These are phyloP conservation scores for Dendrobium officinale DNA, from an alignment of 106 monocot species.

Conservation along the genomic window DNA sequence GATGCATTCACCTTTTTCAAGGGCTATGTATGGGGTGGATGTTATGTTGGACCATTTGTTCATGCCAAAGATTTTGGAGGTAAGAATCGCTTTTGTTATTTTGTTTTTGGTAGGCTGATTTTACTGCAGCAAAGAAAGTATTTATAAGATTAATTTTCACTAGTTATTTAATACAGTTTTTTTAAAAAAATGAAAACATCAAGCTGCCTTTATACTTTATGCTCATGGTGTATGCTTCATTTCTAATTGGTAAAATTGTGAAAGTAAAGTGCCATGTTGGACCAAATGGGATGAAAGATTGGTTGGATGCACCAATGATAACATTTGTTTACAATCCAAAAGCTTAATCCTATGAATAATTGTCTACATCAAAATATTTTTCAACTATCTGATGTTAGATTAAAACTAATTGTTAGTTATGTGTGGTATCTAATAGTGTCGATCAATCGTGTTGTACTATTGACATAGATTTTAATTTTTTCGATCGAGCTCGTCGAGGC, in stretches of 20 bases:
- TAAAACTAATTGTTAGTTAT: too few species aligned
- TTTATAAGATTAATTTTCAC: background rate
- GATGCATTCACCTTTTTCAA: constrained; percentile 74
- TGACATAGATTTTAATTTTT: too few species aligned
- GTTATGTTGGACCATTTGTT: constrained; percentile 84
- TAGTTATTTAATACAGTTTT: background rate
- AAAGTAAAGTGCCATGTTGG: background rate
- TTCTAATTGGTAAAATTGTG: background rate
- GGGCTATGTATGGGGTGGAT: constrained; percentile 95
- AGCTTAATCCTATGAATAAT: too few species aligned
- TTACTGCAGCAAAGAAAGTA: background rate
- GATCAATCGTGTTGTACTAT: too few species aligned
- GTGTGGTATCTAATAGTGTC: too few species aligned
- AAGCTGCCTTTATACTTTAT: background rate
- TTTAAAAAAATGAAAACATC: background rate
- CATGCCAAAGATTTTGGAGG: constrained; percentile 96
- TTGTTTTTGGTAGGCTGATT: background rate
- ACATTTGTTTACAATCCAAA: too few species aligned
- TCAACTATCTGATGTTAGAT: too few species aligned
- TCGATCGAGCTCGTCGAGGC: too few species aligned
- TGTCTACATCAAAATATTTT: too few species aligned
- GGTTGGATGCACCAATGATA: background rate
- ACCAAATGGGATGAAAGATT: background rate
- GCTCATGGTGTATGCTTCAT: background rate
- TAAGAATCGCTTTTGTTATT: constrained; percentile 6